Base-by-base conservation (phyloP, 2,329 filamentous ascomycete genomes). In the Ramichloridium luteum region DNA sequence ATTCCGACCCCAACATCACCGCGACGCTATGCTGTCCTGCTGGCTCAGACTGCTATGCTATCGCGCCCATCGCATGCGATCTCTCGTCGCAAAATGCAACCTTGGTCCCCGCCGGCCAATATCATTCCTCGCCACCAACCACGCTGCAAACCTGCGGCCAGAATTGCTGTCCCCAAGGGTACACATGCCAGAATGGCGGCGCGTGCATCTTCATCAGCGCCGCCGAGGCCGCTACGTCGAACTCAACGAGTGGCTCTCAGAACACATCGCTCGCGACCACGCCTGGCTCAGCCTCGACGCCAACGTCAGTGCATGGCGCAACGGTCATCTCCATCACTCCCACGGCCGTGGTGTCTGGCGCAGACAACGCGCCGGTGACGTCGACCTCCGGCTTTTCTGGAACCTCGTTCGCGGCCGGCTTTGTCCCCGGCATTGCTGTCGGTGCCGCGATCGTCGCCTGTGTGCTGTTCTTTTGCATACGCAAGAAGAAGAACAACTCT, bases 101-200 rank as follows among this genome's bases (percentile, higher is more conserved):
- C 6, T 43, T 58, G 12, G 58, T 73, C 40, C 73, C 74, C 8
- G 56, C 62, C 15, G 73, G 73, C 17, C 62, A 68, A 16, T 60
- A 84, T 46, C 80, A 83, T 56, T 79, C 80, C 1, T 66, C 72
- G 6, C 68, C 80, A 16, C 61, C 63, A 12, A 62, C 67, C 6
- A 57, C 61, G 8, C 60, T 85, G 10, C 55, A 59, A 2, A 63
- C 56, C 13, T 85, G 80, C 45, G 75, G 68, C 10, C 8, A 23
- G 20, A 51, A 46, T 12, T 86, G 80, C 56, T 86, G 80, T 50
- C 80, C 80, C 0, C 76, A 77, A 53, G 80, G 80, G 3, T 85
- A 77, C 56, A 58, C 61, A 2, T 86, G 80, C 57, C 55, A 66
- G 20, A n/a, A n/a, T n/a, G 51, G 50, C 31, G 58, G 58, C 25